Evolutionary conservation across 805 yeast genomes (phyloP).

Genomic region (Candida takata): DNA sequence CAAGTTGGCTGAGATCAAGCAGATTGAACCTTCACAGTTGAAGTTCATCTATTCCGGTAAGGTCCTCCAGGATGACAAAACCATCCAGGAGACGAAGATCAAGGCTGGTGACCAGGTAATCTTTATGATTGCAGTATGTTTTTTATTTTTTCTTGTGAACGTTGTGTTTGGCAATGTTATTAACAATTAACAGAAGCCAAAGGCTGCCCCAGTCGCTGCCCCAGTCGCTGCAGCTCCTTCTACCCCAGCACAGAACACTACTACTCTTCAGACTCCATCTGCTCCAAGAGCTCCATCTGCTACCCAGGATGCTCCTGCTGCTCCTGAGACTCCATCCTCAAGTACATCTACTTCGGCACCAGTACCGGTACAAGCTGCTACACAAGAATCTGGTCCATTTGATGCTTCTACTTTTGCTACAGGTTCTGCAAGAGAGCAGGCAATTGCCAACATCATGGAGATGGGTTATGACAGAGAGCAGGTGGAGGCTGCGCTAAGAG

Average conservation of each 20-base stretch:
- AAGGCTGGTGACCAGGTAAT: constrained; percentile 84
- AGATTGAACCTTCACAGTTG: constrained; percentile 64
- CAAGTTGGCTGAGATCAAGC: constrained; percentile 59
- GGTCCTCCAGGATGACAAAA: constrained; percentile 77
- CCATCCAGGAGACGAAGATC: constrained; percentile 63
- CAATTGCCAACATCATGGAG: constrained; percentile 78
- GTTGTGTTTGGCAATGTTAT: background rate
- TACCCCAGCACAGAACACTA: constrained; percentile 24
- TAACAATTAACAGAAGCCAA: constrained; percentile 1
- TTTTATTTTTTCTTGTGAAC: background rate
- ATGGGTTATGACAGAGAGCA: constrained; percentile 91
- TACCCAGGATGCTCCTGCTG: constrained; percentile 18
- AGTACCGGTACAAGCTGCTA: constrained; percentile 20
- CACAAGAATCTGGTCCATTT: constrained; percentile 19
- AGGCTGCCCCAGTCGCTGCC: constrained; percentile 24
- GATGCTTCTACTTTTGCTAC: constrained; percentile 56
- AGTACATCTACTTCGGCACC: constrained; percentile 15
- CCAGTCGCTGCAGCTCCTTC: constrained; percentile 16
- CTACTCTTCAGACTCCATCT: constrained; percentile 7
- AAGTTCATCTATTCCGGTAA: constrained; percentile 91
- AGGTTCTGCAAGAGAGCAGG: constrained; percentile 72
- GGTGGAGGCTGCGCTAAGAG: constrained; percentile 85
- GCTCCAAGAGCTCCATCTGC: constrained; percentile 19
- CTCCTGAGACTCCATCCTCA: constrained; percentile 21
- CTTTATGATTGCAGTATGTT: constrained; percentile 82